Percentiles rank a stretch among this genome's conserved stretches.
Evolutionary conservation across 768 basidiomycete species (phyloP).

Genomic region (Tulasnella sp.): DNA sequence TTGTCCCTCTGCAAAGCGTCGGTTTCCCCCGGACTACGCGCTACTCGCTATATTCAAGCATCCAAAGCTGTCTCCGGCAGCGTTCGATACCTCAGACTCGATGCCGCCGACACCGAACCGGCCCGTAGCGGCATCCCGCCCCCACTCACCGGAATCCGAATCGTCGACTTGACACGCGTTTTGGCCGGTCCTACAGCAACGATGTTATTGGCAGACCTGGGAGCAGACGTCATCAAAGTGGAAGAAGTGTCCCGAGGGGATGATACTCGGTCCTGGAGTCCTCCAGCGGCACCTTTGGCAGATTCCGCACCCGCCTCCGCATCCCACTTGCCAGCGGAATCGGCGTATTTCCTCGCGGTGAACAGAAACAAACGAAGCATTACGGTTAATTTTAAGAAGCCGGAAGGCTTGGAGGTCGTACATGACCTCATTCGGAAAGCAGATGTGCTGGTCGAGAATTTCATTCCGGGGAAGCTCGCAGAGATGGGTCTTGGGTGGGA

Average conservation of each 20-base stretch:
- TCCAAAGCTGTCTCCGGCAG: background rate
- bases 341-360: conserved; percentile 82
- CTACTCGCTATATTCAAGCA: background rate
- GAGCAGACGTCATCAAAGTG: conserved; percentile 87
- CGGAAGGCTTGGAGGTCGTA: conserved; percentile 68
- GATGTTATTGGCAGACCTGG: conserved; percentile 83
- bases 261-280: conserved; percentile 60
- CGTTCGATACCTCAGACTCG: background rate
- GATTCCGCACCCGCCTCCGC: conserved; percentile 43
- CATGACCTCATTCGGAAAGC: conserved; percentile 60
- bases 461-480: conserved; percentile 73
- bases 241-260: conserved; percentile 76
- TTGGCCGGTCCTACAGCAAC: conserved; percentile 89
- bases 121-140: conserved; percentile 33
- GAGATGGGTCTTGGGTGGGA: conserved; percentile 82
- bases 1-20: conserved; percentile 3
- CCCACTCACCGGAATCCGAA: conserved; percentile 67
- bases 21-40: background rate
- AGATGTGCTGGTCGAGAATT: conserved; percentile 89
- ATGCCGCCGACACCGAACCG: background rate
- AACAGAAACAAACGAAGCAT: conserved; percentile 88
- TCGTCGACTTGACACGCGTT: conserved; percentile 86
- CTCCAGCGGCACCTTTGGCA: conserved; percentile 35
- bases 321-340: conserved; percentile 72
- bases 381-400: conserved; percentile 78